These are phyloP conservation scores for Adiantum capillusveneris DNA, from an alignment of 75 land plant genomes.

Conservation along the genomic window DNA sequence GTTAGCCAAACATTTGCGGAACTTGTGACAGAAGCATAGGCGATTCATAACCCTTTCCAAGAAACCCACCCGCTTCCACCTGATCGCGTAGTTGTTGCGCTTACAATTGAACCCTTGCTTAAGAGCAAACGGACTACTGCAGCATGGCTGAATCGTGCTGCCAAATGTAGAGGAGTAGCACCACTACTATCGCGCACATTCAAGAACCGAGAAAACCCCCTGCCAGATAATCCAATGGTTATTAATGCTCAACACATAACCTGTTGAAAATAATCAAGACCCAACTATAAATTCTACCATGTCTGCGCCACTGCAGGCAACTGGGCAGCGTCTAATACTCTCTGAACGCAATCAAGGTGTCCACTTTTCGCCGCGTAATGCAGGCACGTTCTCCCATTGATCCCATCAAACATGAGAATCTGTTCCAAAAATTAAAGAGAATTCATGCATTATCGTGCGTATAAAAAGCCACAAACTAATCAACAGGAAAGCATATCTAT, in stretches of 20 bases:
- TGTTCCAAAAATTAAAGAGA: background rate
- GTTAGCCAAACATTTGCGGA: too few relatives aligned
- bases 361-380: constrained; percentile 28
- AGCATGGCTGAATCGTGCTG: constrained; percentile 13
- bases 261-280: too few relatives aligned
- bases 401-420: constrained; percentile 18
- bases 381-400: constrained; percentile 21
- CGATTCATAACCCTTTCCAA: too few relatives aligned
- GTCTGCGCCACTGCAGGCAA: constrained; percentile 15
- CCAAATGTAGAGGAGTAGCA: constrained; percentile 21
- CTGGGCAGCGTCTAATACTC: constrained; percentile 11
- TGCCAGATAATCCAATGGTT: too few relatives aligned
- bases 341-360: constrained; percentile 13
- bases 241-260: too few relatives aligned
- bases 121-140: constrained; percentile 11
- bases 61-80: constrained; percentile 3
- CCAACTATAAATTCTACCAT: constrained; percentile 8
- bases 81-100: constrained; percentile 14
- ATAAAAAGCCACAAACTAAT: background rate
- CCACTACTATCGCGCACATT: constrained; percentile 19
- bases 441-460: too few relatives aligned
- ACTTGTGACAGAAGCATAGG: too few relatives aligned
- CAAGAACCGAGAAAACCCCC: constrained; percentile 21
- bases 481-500: background rate
- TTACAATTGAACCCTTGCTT: constrained; percentile 18